These are phyloP conservation scores for Penicillium pancosmium DNA, from an alignment of 495 filamentous ascomycete species.

Conservation along the genomic window DNA sequence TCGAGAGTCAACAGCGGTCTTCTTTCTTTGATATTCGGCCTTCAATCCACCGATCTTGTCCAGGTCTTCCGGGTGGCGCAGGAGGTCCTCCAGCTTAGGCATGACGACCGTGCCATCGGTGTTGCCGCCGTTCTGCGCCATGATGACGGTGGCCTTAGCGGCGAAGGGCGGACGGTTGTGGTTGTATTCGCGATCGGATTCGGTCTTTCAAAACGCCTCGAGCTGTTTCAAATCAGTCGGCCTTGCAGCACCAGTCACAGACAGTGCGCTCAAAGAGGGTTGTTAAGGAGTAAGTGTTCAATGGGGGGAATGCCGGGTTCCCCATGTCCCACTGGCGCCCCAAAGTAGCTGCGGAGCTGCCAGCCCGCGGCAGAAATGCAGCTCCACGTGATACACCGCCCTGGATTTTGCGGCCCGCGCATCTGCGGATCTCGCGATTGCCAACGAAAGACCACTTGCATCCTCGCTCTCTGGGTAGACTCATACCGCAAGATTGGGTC, in stretches of 20 bases:
- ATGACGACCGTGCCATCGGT: constrained; percentile 48
- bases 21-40: constrained; percentile 93
- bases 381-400: constrained; percentile 32
- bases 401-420: constrained; percentile 23
- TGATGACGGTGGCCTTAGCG: constrained; percentile 20
- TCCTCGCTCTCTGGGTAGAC: background rate
- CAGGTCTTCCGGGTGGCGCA: constrained; percentile 79
- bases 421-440: constrained; percentile 1
- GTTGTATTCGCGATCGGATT: constrained; percentile 4
- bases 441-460: background rate
- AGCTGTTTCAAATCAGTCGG: constrained; percentile 4
- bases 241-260: background rate
- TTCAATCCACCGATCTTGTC: constrained; percentile 92
- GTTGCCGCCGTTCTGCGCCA: constrained; percentile 41
- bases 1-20: constrained; percentile 84
- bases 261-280: background rate
- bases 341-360: constrained; percentile 25
- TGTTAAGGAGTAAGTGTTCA: background rate
- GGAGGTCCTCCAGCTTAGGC: constrained; percentile 52
- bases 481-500: background rate
- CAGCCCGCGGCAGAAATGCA: constrained; percentile 24
- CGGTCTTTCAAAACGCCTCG: background rate
- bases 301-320: background rate
- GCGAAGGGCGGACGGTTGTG: constrained; percentile 5
- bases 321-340: constrained; percentile 6